A percentile compares a stretch with the other conserved stretches of the same genome.
These are phyloP conservation scores for Phytopythium cucurbitacearum DNA, from an alignment of 352 stramenopile genomes.

Conservation along the genomic window DNA sequence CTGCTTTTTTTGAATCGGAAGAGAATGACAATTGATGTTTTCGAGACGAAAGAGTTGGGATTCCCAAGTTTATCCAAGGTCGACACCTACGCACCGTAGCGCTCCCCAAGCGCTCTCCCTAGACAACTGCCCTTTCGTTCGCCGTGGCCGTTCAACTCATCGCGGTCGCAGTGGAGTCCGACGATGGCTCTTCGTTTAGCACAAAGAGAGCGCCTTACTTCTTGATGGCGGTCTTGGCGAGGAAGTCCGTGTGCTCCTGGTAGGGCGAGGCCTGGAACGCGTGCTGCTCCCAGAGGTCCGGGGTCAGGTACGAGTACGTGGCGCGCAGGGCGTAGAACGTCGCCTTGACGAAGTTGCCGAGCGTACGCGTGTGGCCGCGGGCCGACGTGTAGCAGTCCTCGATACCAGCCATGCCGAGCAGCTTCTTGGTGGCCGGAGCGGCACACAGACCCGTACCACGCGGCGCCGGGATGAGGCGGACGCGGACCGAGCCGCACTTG, in stretches of 20 bases:
- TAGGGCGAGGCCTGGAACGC: constrained; percentile 91
- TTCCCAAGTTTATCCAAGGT: constrained; percentile 49
- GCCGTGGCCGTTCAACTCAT: constrained; percentile 47
- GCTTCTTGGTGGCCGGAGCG: constrained; percentile 97
- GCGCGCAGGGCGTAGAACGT: constrained; percentile 97
- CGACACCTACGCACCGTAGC: constrained; percentile 91
- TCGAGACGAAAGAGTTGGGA: not conserved
- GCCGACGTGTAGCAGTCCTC: constrained; percentile 97
- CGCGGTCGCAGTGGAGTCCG: constrained; percentile 85
- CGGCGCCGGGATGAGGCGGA: constrained; percentile 98
- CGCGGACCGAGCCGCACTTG: constrained; percentile 99
- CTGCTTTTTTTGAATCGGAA: not conserved
- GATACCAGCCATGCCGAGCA: constrained; percentile 98
- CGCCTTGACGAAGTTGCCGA: constrained; percentile 99
- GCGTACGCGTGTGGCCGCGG: constrained; percentile 97
- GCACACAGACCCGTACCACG: constrained; percentile 99
- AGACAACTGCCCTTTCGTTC: constrained; percentile 1
- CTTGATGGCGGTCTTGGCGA: constrained; percentile 94
- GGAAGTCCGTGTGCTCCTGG: constrained; percentile 99
- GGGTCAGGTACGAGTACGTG: constrained; percentile 98
- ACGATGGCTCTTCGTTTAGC: not conserved
- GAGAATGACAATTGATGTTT: not conserved
- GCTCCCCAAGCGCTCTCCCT: constrained; percentile 80
- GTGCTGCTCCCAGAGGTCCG: constrained; percentile 98
- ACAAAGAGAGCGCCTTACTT: constrained; percentile 51